Percentiles rank a stretch among this genome's conserved stretches.
Conservation (phyloP, 139 green algal genomes). For the Diplosphaera chodatii region DNA sequence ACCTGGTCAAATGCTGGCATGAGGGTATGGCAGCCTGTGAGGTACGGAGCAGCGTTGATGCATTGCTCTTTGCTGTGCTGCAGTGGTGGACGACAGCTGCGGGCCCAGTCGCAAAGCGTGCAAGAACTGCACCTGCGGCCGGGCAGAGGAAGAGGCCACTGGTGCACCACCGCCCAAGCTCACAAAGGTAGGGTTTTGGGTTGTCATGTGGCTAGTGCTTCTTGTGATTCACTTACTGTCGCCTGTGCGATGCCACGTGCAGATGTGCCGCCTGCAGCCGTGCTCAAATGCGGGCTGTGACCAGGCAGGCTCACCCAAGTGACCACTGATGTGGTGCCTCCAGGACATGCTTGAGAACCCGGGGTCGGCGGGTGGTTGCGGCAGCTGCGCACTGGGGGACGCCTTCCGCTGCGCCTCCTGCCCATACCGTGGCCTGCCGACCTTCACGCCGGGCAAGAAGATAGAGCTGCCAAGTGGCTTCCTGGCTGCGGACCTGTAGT, state of each 20-base stretch:
- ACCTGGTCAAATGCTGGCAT: too few relatives aligned
- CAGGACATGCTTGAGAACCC: slow-evolving; percentile 90
- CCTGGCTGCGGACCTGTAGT: slow-evolving; percentile 54
- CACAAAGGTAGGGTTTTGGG: too few relatives aligned
- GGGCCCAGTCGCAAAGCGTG: slow-evolving; percentile 81
- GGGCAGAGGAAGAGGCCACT: slow-evolving; percentile 73
- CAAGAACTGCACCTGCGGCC: slow-evolving; percentile 93
- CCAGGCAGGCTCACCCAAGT: too few relatives aligned
- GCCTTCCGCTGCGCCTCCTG: slow-evolving; percentile 91
- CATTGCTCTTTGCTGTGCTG: background rate
- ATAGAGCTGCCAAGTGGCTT: slow-evolving; percentile 67
- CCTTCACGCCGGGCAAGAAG: slow-evolving; percentile 87
- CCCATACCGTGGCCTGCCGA: slow-evolving; percentile 89
- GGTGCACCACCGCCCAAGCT: slow-evolving; percentile 47
- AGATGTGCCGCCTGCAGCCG: too few relatives aligned
- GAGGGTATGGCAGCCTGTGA: too few relatives aligned
- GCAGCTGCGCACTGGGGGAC: slow-evolving; percentile 77
- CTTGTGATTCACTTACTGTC: too few relatives aligned
- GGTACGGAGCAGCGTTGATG: too few relatives aligned
- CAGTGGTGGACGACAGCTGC: slow-evolving; percentile 46
- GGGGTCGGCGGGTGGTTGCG: slow-evolving; percentile 78
- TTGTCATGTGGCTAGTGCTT: too few relatives aligned
- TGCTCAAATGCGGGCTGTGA: too few relatives aligned
- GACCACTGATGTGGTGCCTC: too few relatives aligned
- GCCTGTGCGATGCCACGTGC: too few relatives aligned